phyloP scores from a whole-genome alignment of 2,329 filamentous ascomycete genomes.

The Trichoderma semiorbis region DNA sequence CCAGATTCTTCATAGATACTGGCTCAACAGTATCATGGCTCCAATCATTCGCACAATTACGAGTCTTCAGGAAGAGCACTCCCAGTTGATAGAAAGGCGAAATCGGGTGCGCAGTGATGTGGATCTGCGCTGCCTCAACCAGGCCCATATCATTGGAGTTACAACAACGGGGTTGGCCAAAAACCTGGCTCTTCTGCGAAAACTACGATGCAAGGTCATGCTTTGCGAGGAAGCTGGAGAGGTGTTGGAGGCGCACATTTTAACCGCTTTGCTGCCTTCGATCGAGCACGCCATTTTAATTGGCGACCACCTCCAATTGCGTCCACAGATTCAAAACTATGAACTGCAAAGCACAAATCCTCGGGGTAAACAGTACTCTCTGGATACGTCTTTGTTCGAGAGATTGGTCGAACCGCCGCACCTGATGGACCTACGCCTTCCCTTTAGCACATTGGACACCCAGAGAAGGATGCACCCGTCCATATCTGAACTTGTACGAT shows the following conservation, averaged over 20 bases:
- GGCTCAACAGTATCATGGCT: background rate
- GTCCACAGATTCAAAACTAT: conserved; percentile 55
- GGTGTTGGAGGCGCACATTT: conserved; percentile 60
- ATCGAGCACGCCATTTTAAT: conserved; percentile 61
- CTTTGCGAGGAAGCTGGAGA: conserved; percentile 68
- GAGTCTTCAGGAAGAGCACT: background rate
- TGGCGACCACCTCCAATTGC: conserved; percentile 60
- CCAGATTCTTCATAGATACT: conserved; percentile 1
- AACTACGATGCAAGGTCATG: conserved; percentile 52
- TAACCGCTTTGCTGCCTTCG: conserved; percentile 57
- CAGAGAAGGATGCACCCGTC: conserved; percentile 65
- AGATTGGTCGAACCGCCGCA: conserved; percentile 43
- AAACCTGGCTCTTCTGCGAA: conserved; percentile 50
- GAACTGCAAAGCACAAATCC: conserved; percentile 50
- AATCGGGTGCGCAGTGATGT: conserved; percentile 18
- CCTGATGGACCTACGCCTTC: conserved; percentile 25
- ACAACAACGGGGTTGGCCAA: conserved; percentile 58
- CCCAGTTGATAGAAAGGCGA: background rate
- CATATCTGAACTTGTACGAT: conserved; percentile 56
- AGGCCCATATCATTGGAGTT: conserved; percentile 37
- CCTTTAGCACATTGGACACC: conserved; percentile 44
- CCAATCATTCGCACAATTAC: background rate
- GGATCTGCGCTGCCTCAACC: conserved; percentile 32
- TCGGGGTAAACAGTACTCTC: conserved; percentile 45
- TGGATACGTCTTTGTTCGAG: conserved; percentile 62